phyloP scores from a whole-genome alignment of 306 rosid species.

The Pyrus communis region DNA sequence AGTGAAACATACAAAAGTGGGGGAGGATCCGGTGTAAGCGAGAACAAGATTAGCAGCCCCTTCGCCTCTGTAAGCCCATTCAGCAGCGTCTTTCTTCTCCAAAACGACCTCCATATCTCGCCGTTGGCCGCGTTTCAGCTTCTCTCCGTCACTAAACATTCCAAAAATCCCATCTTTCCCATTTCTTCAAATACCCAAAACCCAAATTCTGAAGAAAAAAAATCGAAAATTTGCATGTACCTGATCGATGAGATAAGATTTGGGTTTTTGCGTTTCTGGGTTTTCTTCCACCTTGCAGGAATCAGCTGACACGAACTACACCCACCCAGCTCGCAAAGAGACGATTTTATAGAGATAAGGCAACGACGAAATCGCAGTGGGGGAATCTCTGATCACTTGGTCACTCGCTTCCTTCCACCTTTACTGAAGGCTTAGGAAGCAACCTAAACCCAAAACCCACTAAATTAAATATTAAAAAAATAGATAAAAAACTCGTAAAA shows the following conservation, averaged over 20 bases:
- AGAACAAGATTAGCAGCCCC: slow-evolving; percentile 92
- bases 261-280: background rate
- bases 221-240: background rate
- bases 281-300: background rate
- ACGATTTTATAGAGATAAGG: background rate
- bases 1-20: slow-evolving; percentile 43
- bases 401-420: background rate
- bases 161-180: background rate
- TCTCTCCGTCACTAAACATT: background rate
- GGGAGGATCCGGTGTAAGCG: slow-evolving; percentile 59
- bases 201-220: background rate
- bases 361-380: background rate
- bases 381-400: background rate
- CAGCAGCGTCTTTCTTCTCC: slow-evolving; percentile 41
- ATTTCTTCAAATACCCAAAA: background rate
- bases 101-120: slow-evolving; percentile 44
- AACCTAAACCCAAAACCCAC: background rate
- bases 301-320: background rate
- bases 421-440: background rate
- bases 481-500: background rate
- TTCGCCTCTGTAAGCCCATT: slow-evolving; percentile 90
- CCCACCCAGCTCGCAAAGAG: background rate
- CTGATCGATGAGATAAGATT: background rate
- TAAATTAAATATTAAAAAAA: background rate
- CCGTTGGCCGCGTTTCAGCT: slow-evolving; percentile 13